Percentiles rank a stretch among this genome's conserved stretches.
Evolutionary conservation across 805 yeast species (phyloP).

Genomic region (Blastobotrys americana): DNA sequence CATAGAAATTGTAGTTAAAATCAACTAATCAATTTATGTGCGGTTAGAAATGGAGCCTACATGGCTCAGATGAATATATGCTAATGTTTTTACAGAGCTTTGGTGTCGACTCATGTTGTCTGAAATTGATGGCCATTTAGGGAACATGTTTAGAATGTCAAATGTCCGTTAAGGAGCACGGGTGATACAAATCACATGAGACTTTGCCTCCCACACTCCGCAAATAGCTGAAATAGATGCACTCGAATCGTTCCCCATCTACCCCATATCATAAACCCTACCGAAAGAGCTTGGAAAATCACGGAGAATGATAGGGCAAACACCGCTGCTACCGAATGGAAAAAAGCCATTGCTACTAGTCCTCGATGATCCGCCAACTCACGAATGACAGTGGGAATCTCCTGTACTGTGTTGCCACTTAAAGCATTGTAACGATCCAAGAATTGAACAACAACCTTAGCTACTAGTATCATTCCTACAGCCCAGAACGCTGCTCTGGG

Average conservation of each 20-base stretch:
- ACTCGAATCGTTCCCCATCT: slow-evolving; percentile 17
- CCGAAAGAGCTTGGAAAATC: slow-evolving; percentile 19
- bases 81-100: too few relatives aligned
- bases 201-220: not conserved
- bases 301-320: slow-evolving; percentile 17
- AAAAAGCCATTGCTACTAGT: not conserved
- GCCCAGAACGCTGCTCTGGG: not conserved
- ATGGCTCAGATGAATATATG: too few relatives aligned
- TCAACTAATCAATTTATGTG: too few relatives aligned
- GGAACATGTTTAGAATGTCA: too few relatives aligned
- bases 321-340: slow-evolving; percentile 7
- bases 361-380: slow-evolving; percentile 4
- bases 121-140: too few relatives aligned
- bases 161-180: too few relatives aligned
- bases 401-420: not conserved
- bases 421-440: slow-evolving; percentile 1
- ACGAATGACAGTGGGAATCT: not conserved
- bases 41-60: too few relatives aligned
- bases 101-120: too few relatives aligned
- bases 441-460: slow-evolving; percentile 2
- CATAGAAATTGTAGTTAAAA: too few relatives aligned
- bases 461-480: not conserved
- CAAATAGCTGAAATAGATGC: slow-evolving; percentile 8
- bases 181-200: too few relatives aligned
- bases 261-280: slow-evolving; percentile 16